phyloP scores from a whole-genome alignment of 73 alveolate genomes.

The Tetrahymena thermophila region DNA sequence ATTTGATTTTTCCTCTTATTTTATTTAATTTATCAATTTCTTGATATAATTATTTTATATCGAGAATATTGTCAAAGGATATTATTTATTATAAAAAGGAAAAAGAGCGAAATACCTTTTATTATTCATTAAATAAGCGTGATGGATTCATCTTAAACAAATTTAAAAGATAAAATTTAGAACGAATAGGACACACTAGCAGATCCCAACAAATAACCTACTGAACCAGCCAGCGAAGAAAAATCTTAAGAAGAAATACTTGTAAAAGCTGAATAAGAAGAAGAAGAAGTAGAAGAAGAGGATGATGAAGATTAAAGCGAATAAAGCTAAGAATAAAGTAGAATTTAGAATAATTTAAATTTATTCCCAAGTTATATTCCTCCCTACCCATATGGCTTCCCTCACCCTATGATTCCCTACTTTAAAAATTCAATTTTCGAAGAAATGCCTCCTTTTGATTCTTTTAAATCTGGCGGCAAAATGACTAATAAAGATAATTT shows the following conservation, averaged over 20 bases:
- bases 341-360: background rate
- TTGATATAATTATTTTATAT: background rate
- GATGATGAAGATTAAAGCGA: background rate
- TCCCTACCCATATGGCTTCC: background rate
- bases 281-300: background rate
- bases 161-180: background rate
- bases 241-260: background rate
- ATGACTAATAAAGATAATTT: background rate
- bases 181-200: background rate
- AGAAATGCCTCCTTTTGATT: background rate
- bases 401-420: background rate
- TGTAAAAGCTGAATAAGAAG: background rate
- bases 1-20: background rate
- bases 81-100: background rate
- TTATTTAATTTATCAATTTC: background rate
- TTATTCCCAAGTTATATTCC: background rate
- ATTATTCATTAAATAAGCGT: background rate
- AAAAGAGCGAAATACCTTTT: background rate
- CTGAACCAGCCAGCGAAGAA: background rate
- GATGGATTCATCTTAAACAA: background rate
- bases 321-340: background rate
- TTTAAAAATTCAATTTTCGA: background rate
- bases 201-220: background rate
- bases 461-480: background rate
- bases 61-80: background rate